Conservation (phyloP, 208 protist genomes). For the Tritrichomonas musculus region DNA sequence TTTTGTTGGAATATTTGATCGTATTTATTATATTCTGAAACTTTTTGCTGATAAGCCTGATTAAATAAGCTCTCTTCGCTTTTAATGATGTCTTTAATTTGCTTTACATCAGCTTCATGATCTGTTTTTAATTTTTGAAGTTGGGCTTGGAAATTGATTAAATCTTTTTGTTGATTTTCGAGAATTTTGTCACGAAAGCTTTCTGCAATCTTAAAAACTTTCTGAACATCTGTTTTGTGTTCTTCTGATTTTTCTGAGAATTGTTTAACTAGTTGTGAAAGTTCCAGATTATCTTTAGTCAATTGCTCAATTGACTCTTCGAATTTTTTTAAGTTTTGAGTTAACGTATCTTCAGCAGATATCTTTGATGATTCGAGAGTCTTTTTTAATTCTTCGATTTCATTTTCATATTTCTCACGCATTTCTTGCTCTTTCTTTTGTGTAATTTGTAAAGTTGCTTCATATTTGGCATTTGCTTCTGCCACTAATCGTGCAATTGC, state of each 20-base stretch:
- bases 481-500: neutral
- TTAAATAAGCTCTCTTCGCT: neutral
- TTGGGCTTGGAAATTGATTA: neutral
- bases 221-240: neutral
- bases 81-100: neutral
- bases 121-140: neutral
- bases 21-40: neutral
- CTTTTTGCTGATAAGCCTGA: neutral
- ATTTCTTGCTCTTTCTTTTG: neutral
- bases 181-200: neutral
- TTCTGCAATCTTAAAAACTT: neutral
- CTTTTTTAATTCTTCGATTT: slow-evolving; percentile 2
- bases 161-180: neutral
- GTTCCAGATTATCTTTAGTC: neutral
- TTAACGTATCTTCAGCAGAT: neutral
- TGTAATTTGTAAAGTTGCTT: neutral
- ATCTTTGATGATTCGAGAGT: neutral
- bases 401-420: neutral
- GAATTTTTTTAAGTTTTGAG: neutral
- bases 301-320: neutral
- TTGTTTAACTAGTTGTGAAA: neutral
- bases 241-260: neutral
- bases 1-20: neutral
- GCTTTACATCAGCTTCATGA: neutral
- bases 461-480: neutral